phyloP scores from a whole-genome alignment of 2,329 filamentous ascomycete genomes.

The Amesomyces nigricolor region DNA sequence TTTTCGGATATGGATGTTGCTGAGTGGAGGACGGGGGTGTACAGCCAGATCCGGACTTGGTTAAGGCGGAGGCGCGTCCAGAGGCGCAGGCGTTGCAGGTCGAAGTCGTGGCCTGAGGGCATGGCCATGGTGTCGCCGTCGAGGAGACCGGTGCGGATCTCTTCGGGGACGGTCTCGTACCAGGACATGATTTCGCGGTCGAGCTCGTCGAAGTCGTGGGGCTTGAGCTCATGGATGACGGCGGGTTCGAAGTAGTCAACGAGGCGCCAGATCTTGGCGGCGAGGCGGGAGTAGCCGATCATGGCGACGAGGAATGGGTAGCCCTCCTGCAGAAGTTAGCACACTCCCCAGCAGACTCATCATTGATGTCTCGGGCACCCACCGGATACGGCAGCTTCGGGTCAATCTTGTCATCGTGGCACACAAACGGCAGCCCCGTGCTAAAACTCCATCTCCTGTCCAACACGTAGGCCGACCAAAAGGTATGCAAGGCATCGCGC shows the following conservation, averaged over 20 bases:
- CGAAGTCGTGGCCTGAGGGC: constrained; percentile 52
- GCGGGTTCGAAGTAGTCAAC: constrained; percentile 62
- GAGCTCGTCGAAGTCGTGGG: constrained; percentile 70
- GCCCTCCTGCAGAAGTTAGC: constrained; percentile 36
- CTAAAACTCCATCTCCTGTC: constrained; percentile 85
- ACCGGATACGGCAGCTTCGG: constrained; percentile 73
- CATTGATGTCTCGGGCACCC: constrained; percentile 30
- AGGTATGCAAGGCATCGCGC: constrained; percentile 62
- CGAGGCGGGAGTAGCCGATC: constrained; percentile 77
- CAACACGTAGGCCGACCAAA: constrained; percentile 82
- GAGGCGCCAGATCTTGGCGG: constrained; percentile 80
- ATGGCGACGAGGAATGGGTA: constrained; percentile 73
- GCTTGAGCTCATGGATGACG: constrained; percentile 58
- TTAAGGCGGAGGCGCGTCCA: constrained; percentile 83
- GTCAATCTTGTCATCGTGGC: constrained; percentile 84
- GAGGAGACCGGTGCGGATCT: constrained; percentile 56
- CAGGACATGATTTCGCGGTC: constrained; percentile 82
- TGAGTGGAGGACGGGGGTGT: constrained; percentile 80
- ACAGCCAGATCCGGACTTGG: constrained; percentile 79
- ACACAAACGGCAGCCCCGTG: constrained; percentile 79
- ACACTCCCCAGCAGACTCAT: background rate
- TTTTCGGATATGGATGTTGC: constrained; percentile 77
- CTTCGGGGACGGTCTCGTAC: constrained; percentile 69
- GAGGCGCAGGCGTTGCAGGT: constrained; percentile 68
- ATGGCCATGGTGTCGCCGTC: constrained; percentile 45